These are phyloP conservation scores for Penicillium parvum DNA, from an alignment of 495 filamentous ascomycete species.

Conservation along the genomic window DNA sequence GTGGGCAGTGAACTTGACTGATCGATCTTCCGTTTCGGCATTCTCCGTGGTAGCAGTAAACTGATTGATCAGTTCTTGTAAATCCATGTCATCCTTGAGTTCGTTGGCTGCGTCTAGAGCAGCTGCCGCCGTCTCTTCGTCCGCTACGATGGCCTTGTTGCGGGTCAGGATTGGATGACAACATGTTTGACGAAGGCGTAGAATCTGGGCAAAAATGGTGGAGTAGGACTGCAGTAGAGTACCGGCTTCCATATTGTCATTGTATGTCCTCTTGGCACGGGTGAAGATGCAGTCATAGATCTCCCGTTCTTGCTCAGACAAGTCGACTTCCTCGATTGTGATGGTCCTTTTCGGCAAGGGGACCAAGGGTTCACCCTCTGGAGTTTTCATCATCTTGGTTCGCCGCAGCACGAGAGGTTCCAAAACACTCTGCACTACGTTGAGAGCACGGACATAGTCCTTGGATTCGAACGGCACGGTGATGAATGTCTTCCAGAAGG, in stretches of 20 bases:
- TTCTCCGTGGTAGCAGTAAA: slow-evolving; percentile 69
- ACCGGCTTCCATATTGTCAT: slow-evolving; percentile 80
- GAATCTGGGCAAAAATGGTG: slow-evolving; percentile 93
- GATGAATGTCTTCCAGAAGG: slow-evolving; percentile 98
- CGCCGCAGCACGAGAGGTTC: slow-evolving; percentile 92
- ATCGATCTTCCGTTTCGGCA: slow-evolving; percentile 38
- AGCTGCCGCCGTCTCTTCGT: slow-evolving; percentile 80
- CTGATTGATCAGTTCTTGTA: slow-evolving; percentile 74
- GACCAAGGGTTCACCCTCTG: slow-evolving; percentile 80
- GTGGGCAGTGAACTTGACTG: slow-evolving; percentile 70
- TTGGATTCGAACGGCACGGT: slow-evolving; percentile 94
- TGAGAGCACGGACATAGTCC: slow-evolving; percentile 85
- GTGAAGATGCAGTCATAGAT: slow-evolving; percentile 88
- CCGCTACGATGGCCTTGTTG: slow-evolving; percentile 75
- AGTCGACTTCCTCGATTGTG: slow-evolving; percentile 77
- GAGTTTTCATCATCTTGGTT: slow-evolving; percentile 97
- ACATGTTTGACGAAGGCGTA: slow-evolving; percentile 89
- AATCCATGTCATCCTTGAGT: slow-evolving; percentile 93
- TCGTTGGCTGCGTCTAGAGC: slow-evolving; percentile 75
- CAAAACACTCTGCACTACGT: slow-evolving; percentile 94
- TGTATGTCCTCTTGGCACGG: slow-evolving; percentile 76
- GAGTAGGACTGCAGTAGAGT: slow-evolving; percentile 92
- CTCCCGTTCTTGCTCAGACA: slow-evolving; percentile 77
- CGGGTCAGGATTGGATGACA: slow-evolving; percentile 88
- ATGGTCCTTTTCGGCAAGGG: slow-evolving; percentile 77